phyloP scores from a whole-genome alignment of 225 moss, liverwort and hornwort species.

The Bryoerythrophyllum caledonicum region DNA sequence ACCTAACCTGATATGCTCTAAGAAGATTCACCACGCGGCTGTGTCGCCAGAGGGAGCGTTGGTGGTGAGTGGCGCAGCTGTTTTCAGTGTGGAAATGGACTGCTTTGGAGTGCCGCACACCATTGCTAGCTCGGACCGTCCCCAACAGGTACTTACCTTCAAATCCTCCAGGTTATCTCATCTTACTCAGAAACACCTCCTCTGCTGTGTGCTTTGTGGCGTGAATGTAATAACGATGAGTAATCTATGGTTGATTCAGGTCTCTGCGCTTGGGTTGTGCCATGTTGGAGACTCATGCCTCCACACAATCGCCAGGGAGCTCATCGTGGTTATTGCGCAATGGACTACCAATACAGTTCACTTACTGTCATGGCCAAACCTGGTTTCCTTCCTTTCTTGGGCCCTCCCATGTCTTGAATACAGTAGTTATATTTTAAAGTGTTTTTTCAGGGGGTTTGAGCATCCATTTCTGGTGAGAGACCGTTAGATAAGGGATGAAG shows the following conservation, averaged over 20 bases:
- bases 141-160: conserved; percentile 60
- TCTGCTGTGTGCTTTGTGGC: neutral
- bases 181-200: neutral
- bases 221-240: neutral
- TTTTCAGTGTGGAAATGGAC: conserved; percentile 64
- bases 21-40: conserved; percentile 61
- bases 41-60: conserved; percentile 66
- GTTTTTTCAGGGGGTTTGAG: too few relatives aligned
- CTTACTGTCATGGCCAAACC: conserved; percentile 83
- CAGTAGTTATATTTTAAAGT: too few relatives aligned
- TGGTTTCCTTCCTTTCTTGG: conserved; percentile 50
- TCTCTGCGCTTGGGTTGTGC: conserved; percentile 76
- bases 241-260: conserved; percentile 48
- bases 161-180: neutral
- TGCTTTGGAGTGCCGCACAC: conserved; percentile 61
- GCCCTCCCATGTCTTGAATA: conserved; percentile 7
- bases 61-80: conserved; percentile 50
- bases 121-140: conserved; percentile 36
- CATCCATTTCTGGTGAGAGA: too few relatives aligned
- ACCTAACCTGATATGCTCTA: conserved; percentile 6
- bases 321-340: conserved; percentile 76
- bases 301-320: conserved; percentile 29
- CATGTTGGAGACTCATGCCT: conserved; percentile 49
- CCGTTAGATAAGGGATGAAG: too few relatives aligned
- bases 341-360: conserved; percentile 83